Base-by-base conservation (phyloP, 176 grass and related monocot species). In the Oryza meridionalis region DNA sequence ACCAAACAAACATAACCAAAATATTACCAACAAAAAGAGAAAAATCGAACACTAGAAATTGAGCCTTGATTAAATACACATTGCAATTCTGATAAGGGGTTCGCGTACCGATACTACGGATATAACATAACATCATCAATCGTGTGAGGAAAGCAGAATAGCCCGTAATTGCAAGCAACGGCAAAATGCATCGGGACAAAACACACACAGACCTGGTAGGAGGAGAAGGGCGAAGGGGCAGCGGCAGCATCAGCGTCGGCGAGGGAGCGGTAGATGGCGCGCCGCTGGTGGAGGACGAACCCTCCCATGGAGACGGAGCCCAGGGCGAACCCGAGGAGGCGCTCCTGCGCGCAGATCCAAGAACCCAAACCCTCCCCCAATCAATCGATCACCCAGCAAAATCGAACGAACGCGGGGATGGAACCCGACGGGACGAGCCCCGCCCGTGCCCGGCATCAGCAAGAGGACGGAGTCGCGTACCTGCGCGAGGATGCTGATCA, bases 401-500 rank as follows among this genome's bases (percentile, higher is more conserved):
- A 82, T 78, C 35, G 0, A 82, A 81, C 55, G 58, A 70, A 35
- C 13, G 81, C 6, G 55, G 17, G 5, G 15, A 64, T 10, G 32
- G 69, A 75, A 24, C 47, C 53, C 7, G 29, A 17, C 11, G 17
- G 8, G 15, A 65, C 43, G 14, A 53, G 22, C 22, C 58, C 58
- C 13, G n/a, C 58, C 58, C 12, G 10, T 8, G 10, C 6, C 6
- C 14, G 8, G 13, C 11, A 37, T 49, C 13, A 58, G 5, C 51
- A 21, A 21, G 27, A 21, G 27, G 17, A 64, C 26, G 35, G 70
- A 24, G 1, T 1, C 47, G 5, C 47, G 38, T 76, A 90, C 89
- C 89, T 90, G 89, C 50, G 80, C 84, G 70, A 90, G 84, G 76
- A 90, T 90, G 80, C 89, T 90, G 84, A 87, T 87, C 89, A 90